A percentile compares a stretch with the other conserved stretches of the same genome.
These are phyloP conservation scores for Beverwykella pulmonaria DNA, from an alignment of 495 filamentous ascomycete genomes.

Conservation along the genomic window DNA sequence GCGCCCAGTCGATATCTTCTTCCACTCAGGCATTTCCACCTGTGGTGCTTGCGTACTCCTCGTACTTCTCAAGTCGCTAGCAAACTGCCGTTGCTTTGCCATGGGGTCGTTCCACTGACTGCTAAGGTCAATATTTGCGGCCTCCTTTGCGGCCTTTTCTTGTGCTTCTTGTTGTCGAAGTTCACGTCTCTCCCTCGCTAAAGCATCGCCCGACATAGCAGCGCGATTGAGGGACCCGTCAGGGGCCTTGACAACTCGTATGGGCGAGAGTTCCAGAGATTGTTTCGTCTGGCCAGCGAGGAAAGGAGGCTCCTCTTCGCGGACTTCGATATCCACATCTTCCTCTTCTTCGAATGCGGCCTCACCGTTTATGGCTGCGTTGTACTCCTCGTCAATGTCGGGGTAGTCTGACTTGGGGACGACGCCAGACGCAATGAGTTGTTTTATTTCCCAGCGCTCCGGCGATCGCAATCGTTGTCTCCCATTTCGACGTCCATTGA, in stretches of 20 bases:
- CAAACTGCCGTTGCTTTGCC: constrained; percentile 86
- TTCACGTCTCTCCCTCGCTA: constrained; percentile 92
- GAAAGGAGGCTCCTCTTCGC: constrained; percentile 96
- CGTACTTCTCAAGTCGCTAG: constrained; percentile 71
- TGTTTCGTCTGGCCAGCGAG: constrained; percentile 95
- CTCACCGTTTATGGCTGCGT: constrained; percentile 81
- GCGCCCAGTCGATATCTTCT: constrained; percentile 77
- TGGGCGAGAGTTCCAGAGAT: constrained; percentile 89
- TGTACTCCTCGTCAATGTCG: constrained; percentile 91
- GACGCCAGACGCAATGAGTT: constrained; percentile 92
- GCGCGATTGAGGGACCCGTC: constrained; percentile 94
- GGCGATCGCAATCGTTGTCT: constrained; percentile 94
- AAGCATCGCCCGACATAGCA: constrained; percentile 84
- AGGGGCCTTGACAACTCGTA: constrained; percentile 94
- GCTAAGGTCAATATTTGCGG: constrained; percentile 78
- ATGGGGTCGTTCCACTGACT: constrained; percentile 98
- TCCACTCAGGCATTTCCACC: constrained; percentile 90
- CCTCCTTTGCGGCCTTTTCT: constrained; percentile 76
- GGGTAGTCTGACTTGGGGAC: constrained; percentile 90
- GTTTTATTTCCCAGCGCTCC: constrained; percentile 95
- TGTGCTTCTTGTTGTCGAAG: constrained; percentile 85
- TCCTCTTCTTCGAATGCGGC: constrained; percentile 92
- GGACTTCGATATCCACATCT: constrained; percentile 95
- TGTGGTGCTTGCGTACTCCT: constrained; percentile 60
- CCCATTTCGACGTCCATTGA: constrained; percentile 56